Base-by-base conservation (phyloP, 169 alveolate species). In the Babesia ovis region DNA sequence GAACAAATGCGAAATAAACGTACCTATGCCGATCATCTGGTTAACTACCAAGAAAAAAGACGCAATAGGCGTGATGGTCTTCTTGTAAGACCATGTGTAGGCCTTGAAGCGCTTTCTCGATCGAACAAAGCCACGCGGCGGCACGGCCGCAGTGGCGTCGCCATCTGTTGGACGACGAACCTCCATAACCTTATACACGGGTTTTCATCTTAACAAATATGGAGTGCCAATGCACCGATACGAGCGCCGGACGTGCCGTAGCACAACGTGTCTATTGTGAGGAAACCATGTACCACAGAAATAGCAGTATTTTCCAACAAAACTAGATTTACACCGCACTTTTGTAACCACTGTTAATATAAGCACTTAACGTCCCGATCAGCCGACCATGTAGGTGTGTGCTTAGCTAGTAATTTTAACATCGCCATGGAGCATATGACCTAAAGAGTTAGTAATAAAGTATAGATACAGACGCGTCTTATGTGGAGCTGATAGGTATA, bases 51-150 rank as follows among this genome's bases (percentile, higher is more conserved):
- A 83, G 35, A 88, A 69, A 42, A 88, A 88, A 4, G 93, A 88
- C 29, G 91, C 89, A 46, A 80, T 81, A 3, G 93, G 91, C 39
- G 91, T 74, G 58, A 88, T 88, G 20, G 91, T 88, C 68, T 88
- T 88, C 67, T 85, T 80, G 64, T 88, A 88, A 51, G 85, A 82
- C 93, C 93, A 88, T 53, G 93, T 88, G 72, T 84, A 84, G 32
- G 89, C 90, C 59, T 87, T 84, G 76, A 88, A 88, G 55, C 93
- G 80, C 68, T 84, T 84, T 27, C 93, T 9, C 34, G 76, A 61
- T 9, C 89, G 37, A 4, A 68, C 79, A 42, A 45, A 81, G 9
- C 70, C 32, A 16, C 60, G 51, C 32, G 37, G 60, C 46, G 48
- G 35, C 22, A n/a, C 46, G 53, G 25, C 35, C 29, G 74, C 20